phyloP scores from a whole-genome alignment of 2,329 filamentous ascomycete genomes.

The Paraphaeosphaeria sporulosa region DNA sequence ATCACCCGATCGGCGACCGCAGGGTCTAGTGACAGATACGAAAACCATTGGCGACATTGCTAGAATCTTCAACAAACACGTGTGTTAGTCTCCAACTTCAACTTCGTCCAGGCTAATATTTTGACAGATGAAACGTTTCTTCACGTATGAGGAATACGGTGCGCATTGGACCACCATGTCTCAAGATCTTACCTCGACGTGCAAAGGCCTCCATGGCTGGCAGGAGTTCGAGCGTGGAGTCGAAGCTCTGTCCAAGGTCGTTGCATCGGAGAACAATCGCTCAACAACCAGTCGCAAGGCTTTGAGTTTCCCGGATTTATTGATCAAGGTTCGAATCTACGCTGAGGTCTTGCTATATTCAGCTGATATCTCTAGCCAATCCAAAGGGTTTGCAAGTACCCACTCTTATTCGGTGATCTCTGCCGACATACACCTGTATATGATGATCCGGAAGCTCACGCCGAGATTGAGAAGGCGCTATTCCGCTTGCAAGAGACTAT shows the following conservation, averaged over 20 bases:
- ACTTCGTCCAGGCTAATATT: slow-evolving; percentile 39
- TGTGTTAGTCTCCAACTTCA: slow-evolving; percentile 36
- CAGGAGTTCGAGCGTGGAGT: slow-evolving; percentile 83
- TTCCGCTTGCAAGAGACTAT: slow-evolving; percentile 77
- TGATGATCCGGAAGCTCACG: slow-evolving; percentile 84
- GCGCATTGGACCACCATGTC: slow-evolving; percentile 88
- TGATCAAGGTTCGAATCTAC: slow-evolving; percentile 77
- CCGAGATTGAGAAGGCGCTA: slow-evolving; percentile 77
- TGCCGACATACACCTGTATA: slow-evolving; percentile 81
- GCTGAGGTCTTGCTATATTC: not conserved
- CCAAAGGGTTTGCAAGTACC: slow-evolving; percentile 90
- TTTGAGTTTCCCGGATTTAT: slow-evolving; percentile 81
- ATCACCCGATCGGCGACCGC: slow-evolving; percentile 47
- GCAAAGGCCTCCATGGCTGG: slow-evolving; percentile 76
- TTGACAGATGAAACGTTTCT: slow-evolving; percentile 77
- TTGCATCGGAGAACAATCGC: slow-evolving; percentile 73
- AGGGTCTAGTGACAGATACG: slow-evolving; percentile 58
- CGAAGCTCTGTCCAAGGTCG: slow-evolving; percentile 78
- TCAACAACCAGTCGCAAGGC: slow-evolving; percentile 73
- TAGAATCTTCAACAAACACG: slow-evolving; percentile 61
- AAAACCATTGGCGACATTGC: slow-evolving; percentile 63
- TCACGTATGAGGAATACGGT: slow-evolving; percentile 89
- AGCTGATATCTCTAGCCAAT: slow-evolving; percentile 70
- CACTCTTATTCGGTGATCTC: slow-evolving; percentile 83
- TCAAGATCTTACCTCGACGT: slow-evolving; percentile 74